Percentiles rank a stretch among this genome's conserved stretches.
Evolutionary conservation across 2,329 filamentous ascomycete species (phyloP).

Genomic region (Fusarium tricinctum): DNA sequence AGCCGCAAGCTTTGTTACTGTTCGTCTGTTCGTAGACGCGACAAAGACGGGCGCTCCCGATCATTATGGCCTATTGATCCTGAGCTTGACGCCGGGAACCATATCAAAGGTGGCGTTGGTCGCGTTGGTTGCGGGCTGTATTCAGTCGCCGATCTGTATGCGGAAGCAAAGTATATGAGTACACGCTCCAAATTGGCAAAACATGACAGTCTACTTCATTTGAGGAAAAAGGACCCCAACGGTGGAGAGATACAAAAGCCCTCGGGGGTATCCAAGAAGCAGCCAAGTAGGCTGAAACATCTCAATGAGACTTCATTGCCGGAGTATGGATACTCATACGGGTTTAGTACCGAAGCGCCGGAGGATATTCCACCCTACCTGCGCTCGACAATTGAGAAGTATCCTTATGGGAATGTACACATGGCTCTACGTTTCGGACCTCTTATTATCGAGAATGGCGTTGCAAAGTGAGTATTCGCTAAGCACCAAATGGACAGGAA

Average conservation of each 20-base stretch:
- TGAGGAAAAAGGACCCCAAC: slow-evolving; percentile 7
- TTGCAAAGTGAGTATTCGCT: slow-evolving; percentile 51
- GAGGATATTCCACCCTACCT: slow-evolving; percentile 51
- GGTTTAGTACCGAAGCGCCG: slow-evolving; percentile 23
- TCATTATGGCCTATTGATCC: slow-evolving; percentile 41
- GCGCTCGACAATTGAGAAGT: slow-evolving; percentile 45
- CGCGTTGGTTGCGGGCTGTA: slow-evolving; percentile 21
- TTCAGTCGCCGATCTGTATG: slow-evolving; percentile 33
- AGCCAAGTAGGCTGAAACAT: slow-evolving; percentile 16
- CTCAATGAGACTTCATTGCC: slow-evolving; percentile 22
- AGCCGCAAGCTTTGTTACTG: slow-evolving; percentile 50
- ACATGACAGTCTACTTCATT: slow-evolving; percentile 21
- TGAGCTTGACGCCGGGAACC: not conserved
- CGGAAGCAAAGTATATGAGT: slow-evolving; percentile 46
- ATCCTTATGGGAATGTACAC: slow-evolving; percentile 55
- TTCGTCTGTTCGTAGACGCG: slow-evolving; percentile 33
- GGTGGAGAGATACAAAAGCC: slow-evolving; percentile 7
- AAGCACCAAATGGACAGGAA: fast-evolving
- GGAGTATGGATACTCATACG: slow-evolving; percentile 42
- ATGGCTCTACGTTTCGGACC: slow-evolving; percentile 57
- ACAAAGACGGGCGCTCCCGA: slow-evolving; percentile 29
- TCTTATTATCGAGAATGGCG: slow-evolving; percentile 57
- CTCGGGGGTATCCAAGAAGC: not conserved
- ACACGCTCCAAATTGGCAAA: slow-evolving; percentile 21
- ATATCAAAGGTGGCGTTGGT: slow-evolving; percentile 28